phyloP scores from a whole-genome alignment of 2,329 filamentous ascomycete genomes.

The Zymoseptoria pseudotritici region DNA sequence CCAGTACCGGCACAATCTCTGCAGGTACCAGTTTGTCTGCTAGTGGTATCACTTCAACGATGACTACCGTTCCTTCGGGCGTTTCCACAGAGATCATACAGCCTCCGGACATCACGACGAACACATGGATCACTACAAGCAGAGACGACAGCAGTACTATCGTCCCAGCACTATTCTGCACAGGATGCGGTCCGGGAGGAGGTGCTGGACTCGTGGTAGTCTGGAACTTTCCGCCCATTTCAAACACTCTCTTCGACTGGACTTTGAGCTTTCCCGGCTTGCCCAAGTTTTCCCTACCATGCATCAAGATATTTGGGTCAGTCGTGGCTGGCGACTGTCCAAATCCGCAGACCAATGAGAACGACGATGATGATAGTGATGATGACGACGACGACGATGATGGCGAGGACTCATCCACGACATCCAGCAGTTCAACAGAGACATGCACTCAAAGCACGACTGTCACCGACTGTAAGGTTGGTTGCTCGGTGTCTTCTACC shows the following conservation, averaged over 20 bases:
- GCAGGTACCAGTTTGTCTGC: background rate
- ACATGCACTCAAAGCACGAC: slow-evolving; percentile 6
- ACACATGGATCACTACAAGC: slow-evolving; percentile 8
- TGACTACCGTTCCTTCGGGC: slow-evolving; percentile 7
- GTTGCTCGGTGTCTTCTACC: slow-evolving; percentile 7
- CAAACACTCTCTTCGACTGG: slow-evolving; percentile 4
- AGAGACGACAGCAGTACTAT: slow-evolving; percentile 5
- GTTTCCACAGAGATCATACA: slow-evolving; percentile 7
- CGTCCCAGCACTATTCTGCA: slow-evolving; percentile 6
- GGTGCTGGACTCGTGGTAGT: slow-evolving; percentile 4
- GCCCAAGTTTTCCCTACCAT: slow-evolving; percentile 7
- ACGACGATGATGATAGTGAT: slow-evolving; percentile 1
- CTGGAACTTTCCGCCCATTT: slow-evolving; percentile 7
- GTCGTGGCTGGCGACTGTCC: slow-evolving; percentile 7
- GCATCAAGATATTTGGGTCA: slow-evolving; percentile 8
- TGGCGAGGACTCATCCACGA: background rate
- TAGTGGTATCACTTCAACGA: slow-evolving; percentile 4
- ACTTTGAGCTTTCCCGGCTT: slow-evolving; percentile 6
- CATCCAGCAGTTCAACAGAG: slow-evolving; percentile 1
- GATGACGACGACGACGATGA: background rate
- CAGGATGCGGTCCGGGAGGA: background rate
- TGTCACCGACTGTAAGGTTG: slow-evolving; percentile 6
- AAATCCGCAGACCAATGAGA: slow-evolving; percentile 2
- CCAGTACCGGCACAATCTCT: background rate
- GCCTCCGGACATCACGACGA: slow-evolving; percentile 1